Evolutionary conservation across 2,329 filamentous ascomycete species (phyloP).

Genomic region (Magnaporthales sp.): DNA sequence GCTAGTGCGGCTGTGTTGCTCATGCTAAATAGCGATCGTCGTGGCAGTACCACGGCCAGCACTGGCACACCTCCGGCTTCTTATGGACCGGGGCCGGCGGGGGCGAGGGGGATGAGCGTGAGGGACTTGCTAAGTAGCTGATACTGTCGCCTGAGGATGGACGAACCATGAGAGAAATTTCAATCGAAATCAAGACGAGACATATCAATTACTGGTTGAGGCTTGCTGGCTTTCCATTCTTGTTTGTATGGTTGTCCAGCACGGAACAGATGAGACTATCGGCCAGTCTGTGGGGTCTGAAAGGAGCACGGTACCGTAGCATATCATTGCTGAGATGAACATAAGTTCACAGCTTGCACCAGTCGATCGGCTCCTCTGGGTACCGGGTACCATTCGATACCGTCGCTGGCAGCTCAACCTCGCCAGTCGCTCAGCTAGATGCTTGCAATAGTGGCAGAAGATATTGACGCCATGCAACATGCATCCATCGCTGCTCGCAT

Average conservation of each 20-base stretch:
- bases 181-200: background rate
- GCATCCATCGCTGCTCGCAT: background rate
- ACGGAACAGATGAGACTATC: background rate
- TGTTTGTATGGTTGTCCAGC: background rate
- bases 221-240: background rate
- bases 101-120: constrained; percentile 40
- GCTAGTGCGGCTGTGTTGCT: constrained; percentile 79
- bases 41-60: constrained; percentile 30
- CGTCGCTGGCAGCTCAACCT: background rate
- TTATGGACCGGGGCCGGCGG: constrained; percentile 24
- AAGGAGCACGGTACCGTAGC: background rate
- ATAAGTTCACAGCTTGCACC: background rate
- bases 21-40: constrained; percentile 77
- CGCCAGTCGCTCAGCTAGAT: background rate
- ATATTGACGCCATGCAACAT: background rate
- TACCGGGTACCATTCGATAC: background rate
- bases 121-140: constrained; percentile 44
- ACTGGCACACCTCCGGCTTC: constrained; percentile 9
- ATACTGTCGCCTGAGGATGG: constrained; percentile 12
- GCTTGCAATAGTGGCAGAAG: background rate
- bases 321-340: background rate
- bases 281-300: background rate
- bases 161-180: background rate
- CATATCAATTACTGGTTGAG: background rate
- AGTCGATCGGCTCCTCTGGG: background rate